Base-by-base conservation (phyloP, 2,329 filamentous ascomycete species). In the Coleophoma crateriformis region DNA sequence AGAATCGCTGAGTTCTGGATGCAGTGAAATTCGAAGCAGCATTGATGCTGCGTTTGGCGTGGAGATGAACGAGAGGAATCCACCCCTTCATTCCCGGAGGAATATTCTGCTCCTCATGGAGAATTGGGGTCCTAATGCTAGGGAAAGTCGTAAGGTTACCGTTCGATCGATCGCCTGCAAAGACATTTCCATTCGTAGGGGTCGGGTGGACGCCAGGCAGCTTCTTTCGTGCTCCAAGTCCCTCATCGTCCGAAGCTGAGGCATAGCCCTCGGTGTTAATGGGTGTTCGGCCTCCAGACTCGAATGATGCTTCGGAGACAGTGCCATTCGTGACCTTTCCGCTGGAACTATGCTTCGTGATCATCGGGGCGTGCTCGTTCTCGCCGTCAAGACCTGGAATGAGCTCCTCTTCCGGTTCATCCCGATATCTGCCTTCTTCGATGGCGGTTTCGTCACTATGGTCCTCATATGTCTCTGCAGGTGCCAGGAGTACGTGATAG, bases 401-500 rank as follows among this genome's bases (percentile, higher is more conserved):
- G 47, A 77, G 72, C 41, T 79, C 76, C 27, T 10, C 27, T 27
- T 27, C 27, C 3, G 66, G 65, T 17, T 76, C 68, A 45, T 79
- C 78, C 48, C 57, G n/a, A 41, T 51, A 19, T 61, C 57, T 49
- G 34, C 52, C 84, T 47, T 87, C 82, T 12, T 78, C 73, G 59
- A 33, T 14, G 87, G 88, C 55, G 78, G 78, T 45, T 84, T 38
- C 67, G 33, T 76, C 61, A 45, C 79, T 75, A 51, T 87, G 84
- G 49, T 87, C 82, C 11, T 76, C 72, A 61, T 88, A 89, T 54
- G 79, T 80, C 45, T 85, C 82, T 57, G 89, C 87, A 15, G 92
- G 90, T 15, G 91, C 91, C n/a, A 99, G 75, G 15, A 99, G 76
- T 35, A 97, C 85, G 61, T 96, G 90, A 68, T 96, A 97, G 11